Conservation (phyloP, 306 rosid genomes). For the Cyclanthera cordifolia region DNA sequence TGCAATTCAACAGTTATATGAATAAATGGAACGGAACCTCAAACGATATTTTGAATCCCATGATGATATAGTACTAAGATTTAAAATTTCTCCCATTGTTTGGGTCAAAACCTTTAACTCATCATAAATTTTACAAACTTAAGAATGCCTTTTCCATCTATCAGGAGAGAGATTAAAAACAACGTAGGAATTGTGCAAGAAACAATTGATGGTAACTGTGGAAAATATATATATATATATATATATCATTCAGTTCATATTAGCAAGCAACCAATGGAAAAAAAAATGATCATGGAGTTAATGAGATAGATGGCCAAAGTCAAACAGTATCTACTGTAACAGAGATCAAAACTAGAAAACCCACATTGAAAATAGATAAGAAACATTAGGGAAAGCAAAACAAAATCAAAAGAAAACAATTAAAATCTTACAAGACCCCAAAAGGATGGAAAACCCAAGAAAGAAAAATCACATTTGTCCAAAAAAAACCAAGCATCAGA, state of each 20-base stretch:
- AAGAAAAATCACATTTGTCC: not conserved
- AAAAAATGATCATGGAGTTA: not conserved
- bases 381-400: not conserved
- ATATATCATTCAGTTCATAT: not conserved
- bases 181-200: not conserved
- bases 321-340: not conserved
- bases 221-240: no score
- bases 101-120: not conserved
- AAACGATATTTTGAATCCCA: not conserved
- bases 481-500: not conserved
- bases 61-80: not conserved
- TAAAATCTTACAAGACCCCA: not conserved
- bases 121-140: not conserved
- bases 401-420: slow-evolving; percentile 3
- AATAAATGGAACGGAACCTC: not conserved
- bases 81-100: not conserved
- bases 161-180: not conserved
- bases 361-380: not conserved
- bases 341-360: not conserved
- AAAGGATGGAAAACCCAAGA: not conserved
- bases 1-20: not conserved
- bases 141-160: slow-evolving; percentile 1
- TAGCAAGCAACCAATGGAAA: not conserved
- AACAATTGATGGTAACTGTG: not conserved
- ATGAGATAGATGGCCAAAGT: not conserved